Percentiles rank a stretch among this genome's conserved stretches.
phyloP scores from a whole-genome alignment of 129 eudicot species.

The Flaveria robusta region DNA sequence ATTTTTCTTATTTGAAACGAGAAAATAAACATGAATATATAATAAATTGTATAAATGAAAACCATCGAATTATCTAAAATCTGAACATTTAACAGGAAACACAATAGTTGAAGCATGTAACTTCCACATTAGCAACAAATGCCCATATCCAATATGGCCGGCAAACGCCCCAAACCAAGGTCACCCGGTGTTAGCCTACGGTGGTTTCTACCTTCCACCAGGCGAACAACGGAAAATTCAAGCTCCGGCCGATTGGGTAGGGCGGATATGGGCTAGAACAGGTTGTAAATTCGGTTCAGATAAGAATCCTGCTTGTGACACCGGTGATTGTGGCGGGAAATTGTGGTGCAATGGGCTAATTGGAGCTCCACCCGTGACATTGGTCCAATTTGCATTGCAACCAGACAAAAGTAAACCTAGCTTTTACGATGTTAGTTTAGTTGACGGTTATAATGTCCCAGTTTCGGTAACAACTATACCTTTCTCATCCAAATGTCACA shows the following conservation, averaged over 20 bases:
- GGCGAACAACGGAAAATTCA: conserved; percentile 42
- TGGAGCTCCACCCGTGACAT: conserved; percentile 77
- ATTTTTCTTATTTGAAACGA: no score
- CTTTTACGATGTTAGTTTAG: conserved; percentile 79
- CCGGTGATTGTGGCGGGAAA: conserved; percentile 83
- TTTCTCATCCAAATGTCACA: conserved; percentile 42
- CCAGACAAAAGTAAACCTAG: conserved; percentile 57
- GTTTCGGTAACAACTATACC: conserved; percentile 53
- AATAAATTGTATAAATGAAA: no score
- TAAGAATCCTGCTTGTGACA: conserved; percentile 61
- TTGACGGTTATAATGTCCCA: conserved; percentile 84
- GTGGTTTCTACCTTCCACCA: conserved; percentile 73
- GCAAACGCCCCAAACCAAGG: conserved; percentile 79
- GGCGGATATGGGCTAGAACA: conserved; percentile 93
- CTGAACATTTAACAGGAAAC: conserved; percentile 28
- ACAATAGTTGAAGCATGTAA: conserved; percentile 47
- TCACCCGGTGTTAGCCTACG: conserved; percentile 64
- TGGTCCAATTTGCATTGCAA: conserved; percentile 69
- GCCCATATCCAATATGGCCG: conserved; percentile 89
- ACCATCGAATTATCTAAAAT: neutral
- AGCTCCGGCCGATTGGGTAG: conserved; percentile 80
- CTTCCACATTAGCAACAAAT: conserved; percentile 65
- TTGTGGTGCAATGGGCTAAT: conserved; percentile 67
- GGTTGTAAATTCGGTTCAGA: conserved; percentile 60
- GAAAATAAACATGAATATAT: no score